Evolutionary conservation across 106 monocot species (phyloP).

Genomic region (Dendrobium officinale): DNA sequence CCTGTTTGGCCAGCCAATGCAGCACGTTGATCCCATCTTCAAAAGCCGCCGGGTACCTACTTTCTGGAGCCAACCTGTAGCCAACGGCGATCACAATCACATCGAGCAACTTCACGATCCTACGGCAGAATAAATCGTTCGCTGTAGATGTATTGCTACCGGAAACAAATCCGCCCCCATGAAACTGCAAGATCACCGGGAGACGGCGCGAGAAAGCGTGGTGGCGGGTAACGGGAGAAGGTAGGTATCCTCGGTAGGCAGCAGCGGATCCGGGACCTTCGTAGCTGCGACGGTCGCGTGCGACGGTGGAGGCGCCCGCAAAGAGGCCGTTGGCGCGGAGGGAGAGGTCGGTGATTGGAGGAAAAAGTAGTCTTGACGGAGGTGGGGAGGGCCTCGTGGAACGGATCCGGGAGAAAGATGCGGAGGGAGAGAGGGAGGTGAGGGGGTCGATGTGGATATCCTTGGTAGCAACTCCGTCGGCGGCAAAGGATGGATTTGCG

Average conservation of each 20-base stretch:
- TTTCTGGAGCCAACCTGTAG: constrained; percentile 86
- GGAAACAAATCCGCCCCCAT: constrained; percentile 72
- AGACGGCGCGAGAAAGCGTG: constrained; percentile 25
- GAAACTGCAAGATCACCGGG: constrained; percentile 84
- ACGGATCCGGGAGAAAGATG: constrained; percentile 81
- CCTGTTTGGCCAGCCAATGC: constrained; percentile 83
- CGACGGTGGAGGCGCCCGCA: background rate
- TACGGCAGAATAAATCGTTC: constrained; percentile 80
- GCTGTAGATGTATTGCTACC: constrained; percentile 66
- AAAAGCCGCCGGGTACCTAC: constrained; percentile 82
- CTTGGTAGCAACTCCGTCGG: constrained; percentile 72
- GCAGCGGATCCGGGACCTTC: background rate
- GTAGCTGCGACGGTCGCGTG: constrained; percentile 4
- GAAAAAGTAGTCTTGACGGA: too few species aligned
- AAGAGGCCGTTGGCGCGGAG: background rate
- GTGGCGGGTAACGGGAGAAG: constrained; percentile 4
- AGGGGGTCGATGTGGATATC: constrained; percentile 93
- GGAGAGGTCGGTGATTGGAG: background rate
- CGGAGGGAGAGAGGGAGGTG: constrained; percentile 86
- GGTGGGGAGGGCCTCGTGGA: background rate
- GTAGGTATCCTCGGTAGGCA: constrained; percentile 63
- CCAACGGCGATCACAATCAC: constrained; percentile 89
- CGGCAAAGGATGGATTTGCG: constrained; percentile 42
- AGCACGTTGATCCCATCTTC: constrained; percentile 83
- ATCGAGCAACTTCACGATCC: constrained; percentile 68